Percentiles rank a stretch among this genome's conserved stretches.
These are phyloP conservation scores for Calonectria pseudoreteaudii DNA, from an alignment of 2,329 filamentous ascomycete species.

Conservation along the genomic window DNA sequence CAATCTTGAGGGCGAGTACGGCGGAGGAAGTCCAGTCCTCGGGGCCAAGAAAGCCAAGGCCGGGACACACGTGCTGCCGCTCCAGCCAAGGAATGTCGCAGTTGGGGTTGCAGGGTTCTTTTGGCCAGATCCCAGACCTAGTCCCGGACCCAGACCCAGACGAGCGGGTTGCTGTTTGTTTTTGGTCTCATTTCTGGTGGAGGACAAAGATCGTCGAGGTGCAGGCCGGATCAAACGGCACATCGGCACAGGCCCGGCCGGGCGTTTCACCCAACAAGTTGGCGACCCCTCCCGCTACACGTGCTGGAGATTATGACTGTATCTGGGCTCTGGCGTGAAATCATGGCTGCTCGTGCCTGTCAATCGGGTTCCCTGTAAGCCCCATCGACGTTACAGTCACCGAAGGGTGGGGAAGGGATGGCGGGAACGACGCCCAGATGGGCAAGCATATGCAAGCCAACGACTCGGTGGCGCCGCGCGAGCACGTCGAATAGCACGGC, in stretches of 20 bases:
- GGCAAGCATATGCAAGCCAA: neutral
- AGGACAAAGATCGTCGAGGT: neutral
- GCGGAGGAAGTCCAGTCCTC: neutral
- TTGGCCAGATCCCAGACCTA: neutral
- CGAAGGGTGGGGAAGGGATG: constrained; percentile 23
- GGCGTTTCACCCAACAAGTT: neutral
- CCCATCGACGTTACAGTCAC: constrained; percentile 21
- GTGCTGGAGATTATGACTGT: constrained; percentile 19
- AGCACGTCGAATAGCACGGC: neutral
- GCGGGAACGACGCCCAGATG: constrained; percentile 18
- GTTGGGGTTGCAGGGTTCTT: neutral
- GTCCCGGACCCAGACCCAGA: neutral
- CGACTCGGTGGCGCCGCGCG: constrained; percentile 1
- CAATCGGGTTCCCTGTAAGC: neutral
- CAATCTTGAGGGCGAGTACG: neutral
- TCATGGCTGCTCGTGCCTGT: neutral
- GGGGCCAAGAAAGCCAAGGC: neutral
- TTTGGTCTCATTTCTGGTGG: constrained; percentile 8
- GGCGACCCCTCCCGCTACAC: constrained; percentile 20
- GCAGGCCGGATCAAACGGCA: constrained; percentile 38
- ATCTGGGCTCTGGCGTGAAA: constrained; percentile 26
- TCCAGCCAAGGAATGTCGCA: neutral
- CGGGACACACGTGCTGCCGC: neutral
- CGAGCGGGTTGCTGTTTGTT: neutral
- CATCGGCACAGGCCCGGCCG: constrained; percentile 20